These are phyloP conservation scores for Apiotrichum gamsii DNA, from an alignment of 1,284 basidiomycete species.

Conservation along the genomic window DNA sequence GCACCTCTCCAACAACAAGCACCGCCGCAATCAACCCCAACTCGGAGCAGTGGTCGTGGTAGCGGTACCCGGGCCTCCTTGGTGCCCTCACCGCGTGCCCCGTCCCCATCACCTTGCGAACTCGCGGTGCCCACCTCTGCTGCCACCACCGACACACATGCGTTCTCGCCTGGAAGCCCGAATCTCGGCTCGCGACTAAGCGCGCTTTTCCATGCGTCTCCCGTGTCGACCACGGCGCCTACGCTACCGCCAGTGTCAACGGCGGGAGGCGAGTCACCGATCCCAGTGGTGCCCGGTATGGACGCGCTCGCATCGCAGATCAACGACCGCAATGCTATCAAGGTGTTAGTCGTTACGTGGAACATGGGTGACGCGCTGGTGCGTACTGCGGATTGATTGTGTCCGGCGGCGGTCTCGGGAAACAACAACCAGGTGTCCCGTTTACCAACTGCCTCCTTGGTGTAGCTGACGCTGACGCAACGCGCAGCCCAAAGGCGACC, in stretches of 20 bases:
- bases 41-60: too few species aligned
- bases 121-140: too few species aligned
- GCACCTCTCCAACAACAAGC: background rate
- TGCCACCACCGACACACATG: too few species aligned
- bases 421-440: too few species aligned
- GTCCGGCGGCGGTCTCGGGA: too few species aligned
- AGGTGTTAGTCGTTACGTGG: slow-evolving; percentile 51
- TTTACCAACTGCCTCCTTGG: too few species aligned
- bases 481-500: slow-evolving; percentile 48
- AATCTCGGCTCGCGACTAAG: slow-evolving; percentile 10
- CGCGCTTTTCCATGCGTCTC: slow-evolving; percentile 13
- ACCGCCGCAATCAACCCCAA: background rate
- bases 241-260: too few species aligned
- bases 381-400: slow-evolving; percentile 10
- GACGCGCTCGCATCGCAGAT: background rate
- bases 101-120: too few species aligned
- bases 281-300: background rate
- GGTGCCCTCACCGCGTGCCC: too few species aligned
- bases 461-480: slow-evolving; percentile 1
- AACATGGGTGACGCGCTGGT: slow-evolving; percentile 51
- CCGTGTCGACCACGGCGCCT: background rate
- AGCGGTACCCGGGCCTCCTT: too few species aligned
- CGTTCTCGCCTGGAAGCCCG: too few species aligned
- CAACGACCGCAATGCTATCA: slow-evolving; percentile 44
- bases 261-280: too few species aligned